Conservation (phyloP, 441 rosid species). For the Omphalea diandra region DNA sequence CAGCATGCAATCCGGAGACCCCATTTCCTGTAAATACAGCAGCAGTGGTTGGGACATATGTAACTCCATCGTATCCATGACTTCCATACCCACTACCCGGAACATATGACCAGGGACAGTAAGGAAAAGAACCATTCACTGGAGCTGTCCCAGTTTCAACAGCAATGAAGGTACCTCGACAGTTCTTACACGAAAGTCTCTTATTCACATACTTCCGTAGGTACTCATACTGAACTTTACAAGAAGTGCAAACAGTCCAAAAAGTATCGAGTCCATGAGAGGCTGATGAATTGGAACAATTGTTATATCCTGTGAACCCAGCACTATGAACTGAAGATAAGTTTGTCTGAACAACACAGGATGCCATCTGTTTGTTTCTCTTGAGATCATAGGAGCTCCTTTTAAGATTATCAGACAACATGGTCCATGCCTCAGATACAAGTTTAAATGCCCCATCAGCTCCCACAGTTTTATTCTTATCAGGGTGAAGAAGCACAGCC, state of each 20-base stretch:
- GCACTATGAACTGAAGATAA: constrained; percentile 46
- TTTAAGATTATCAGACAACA: constrained; percentile 66
- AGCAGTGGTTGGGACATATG: constrained; percentile 66
- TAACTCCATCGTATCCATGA: constrained; percentile 72
- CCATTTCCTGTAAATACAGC: constrained; percentile 57
- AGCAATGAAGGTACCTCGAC: constrained; percentile 93
- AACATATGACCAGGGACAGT: constrained; percentile 58
- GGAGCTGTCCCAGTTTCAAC: constrained; percentile 96
- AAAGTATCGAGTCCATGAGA: constrained; percentile 83
- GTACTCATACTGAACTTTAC: constrained; percentile 98
- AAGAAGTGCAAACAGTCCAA: constrained; percentile 99
- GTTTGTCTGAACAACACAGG: constrained; percentile 58
- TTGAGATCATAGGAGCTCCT: constrained; percentile 71
- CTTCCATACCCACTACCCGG: constrained; percentile 67
- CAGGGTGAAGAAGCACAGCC: constrained; percentile 95
- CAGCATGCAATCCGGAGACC: constrained; percentile 59
- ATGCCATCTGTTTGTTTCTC: constrained; percentile 53
- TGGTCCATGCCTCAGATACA: constrained; percentile 91
- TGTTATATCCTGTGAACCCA: constrained; percentile 44
- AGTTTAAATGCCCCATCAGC: constrained; percentile 98
- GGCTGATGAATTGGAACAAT: constrained; percentile 45
- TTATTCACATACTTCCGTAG: constrained; percentile 95
- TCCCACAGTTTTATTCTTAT: constrained; percentile 89
- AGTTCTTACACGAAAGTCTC: constrained; percentile 97
- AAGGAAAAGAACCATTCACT: constrained; percentile 81